Base-by-base conservation (phyloP, 2,329 filamentous ascomycete species). In the Talaromyces sp. region DNA sequence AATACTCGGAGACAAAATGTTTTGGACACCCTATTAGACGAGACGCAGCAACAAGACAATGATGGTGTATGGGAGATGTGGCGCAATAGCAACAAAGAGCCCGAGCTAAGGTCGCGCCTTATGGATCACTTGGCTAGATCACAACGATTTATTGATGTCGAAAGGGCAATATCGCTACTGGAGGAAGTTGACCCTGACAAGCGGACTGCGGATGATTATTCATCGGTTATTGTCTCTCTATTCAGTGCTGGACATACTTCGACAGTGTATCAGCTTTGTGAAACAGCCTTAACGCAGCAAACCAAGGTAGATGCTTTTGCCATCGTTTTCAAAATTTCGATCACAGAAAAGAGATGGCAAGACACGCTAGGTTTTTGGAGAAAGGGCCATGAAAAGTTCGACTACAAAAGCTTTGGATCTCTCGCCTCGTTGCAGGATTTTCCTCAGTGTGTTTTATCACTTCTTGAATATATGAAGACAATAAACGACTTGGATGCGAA, bases 141-240 rank as follows among this genome's bases (percentile, higher is more conserved):
- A 10, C 62, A 67, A 50, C 65, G 70, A 12, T 40, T 68, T 2
- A 56, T 74, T 28, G 76, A 84, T 67, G 71, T 76, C 14, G 73
- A 75, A 61, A 77, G 80, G 54, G 72, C 76, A 18, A 72, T 79
- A 56, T 64, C 73, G n/a, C 63, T 85, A 8, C 85, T 85, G 66
- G 68, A 78, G 33, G 61, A 65, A 3, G 75, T 84, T 30, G 68
- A 74, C 3, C 28, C 63, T 1, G 59, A 73, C 8, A 60, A 74
- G 42, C 78, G 81, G 30, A 75, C 72, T 2, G 66, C 72, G 7
- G 70, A 73, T 4, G 77, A 81, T 58, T 86, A 84, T 67, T 68
- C 75, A 57, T 68, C 74, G 47, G 75, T 79, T 30, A 75, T 81
- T 27, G 72, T 73, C 51, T 77, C 82, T 27, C 76, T 80, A 62